phyloP scores from a whole-genome alignment of 2,329 filamentous ascomycete species.

The Botrytis elliptica region DNA sequence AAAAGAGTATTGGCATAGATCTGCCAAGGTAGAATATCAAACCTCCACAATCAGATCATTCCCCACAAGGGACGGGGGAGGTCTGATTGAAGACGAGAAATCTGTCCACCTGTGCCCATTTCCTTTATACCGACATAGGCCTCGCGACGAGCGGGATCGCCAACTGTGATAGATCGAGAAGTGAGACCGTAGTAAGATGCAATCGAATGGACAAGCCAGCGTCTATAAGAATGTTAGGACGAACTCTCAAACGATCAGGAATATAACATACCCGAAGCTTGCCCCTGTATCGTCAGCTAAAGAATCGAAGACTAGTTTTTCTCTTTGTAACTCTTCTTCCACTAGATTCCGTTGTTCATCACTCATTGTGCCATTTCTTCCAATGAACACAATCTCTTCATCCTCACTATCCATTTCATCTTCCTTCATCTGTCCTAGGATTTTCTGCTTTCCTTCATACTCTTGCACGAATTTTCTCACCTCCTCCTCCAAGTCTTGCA shows the following conservation, averaged over 20 bases:
- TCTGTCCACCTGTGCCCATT: conserved; percentile 31
- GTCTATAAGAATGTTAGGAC: conserved; percentile 49
- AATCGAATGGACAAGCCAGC: conserved; percentile 91
- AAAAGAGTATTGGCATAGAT: neutral
- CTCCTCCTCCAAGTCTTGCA: conserved; percentile 82
- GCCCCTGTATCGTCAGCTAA: conserved; percentile 72
- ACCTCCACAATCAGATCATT: conserved; percentile 28
- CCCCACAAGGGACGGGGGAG: conserved; percentile 63
- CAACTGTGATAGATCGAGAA: conserved; percentile 76
- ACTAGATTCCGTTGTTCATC: conserved; percentile 52
- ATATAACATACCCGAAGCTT: conserved; percentile 65
- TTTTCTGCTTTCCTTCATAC: conserved; percentile 49
- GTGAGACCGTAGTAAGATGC: conserved; percentile 85
- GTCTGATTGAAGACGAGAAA: conserved; percentile 35
- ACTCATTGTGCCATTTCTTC: conserved; percentile 60
- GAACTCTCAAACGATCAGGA: conserved; percentile 20
- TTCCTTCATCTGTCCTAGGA: conserved; percentile 16
- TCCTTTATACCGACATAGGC: conserved; percentile 78
- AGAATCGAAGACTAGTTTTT: conserved; percentile 78
- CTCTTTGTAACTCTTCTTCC: conserved; percentile 53
- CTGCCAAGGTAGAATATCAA: neutral
- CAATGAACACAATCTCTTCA: conserved; percentile 91
- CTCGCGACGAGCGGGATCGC: conserved; percentile 68
- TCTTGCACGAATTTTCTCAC: conserved; percentile 70
- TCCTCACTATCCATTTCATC: conserved; percentile 56